These are phyloP conservation scores for Teratosphaeriaceae sp. DNA, from an alignment of 2,329 filamentous ascomycete species.

Conservation along the genomic window DNA sequence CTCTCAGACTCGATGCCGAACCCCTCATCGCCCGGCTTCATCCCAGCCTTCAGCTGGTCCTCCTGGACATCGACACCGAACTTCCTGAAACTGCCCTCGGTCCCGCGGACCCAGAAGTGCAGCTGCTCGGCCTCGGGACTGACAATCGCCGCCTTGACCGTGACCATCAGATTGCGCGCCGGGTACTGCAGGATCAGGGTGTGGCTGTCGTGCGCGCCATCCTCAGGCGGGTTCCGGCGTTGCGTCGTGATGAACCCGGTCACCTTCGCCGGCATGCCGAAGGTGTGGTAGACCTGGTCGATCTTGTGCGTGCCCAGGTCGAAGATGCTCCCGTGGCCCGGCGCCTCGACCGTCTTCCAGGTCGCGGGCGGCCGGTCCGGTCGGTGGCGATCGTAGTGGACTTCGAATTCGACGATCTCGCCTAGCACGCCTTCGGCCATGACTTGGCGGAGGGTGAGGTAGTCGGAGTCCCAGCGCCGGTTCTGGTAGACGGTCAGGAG, in stretches of 20 bases:
- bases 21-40: conserved; percentile 52
- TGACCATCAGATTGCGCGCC: conserved; percentile 49
- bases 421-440: conserved; percentile 56
- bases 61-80: conserved; percentile 66
- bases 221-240: conserved; percentile 45
- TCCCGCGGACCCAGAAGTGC: conserved; percentile 70
- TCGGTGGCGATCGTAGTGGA: conserved; percentile 72
- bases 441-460: conserved; percentile 60
- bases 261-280: conserved; percentile 61
- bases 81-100: conserved; percentile 69
- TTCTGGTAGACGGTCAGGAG: conserved; percentile 47
- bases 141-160: conserved; percentile 62
- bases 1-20: conserved; percentile 60
- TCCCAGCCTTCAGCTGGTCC: conserved; percentile 60
- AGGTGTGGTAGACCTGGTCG: conserved; percentile 65
- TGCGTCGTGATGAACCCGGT: conserved; percentile 64
- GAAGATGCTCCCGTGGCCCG: conserved; percentile 63
- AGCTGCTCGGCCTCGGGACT: conserved; percentile 64
- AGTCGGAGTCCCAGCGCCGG: conserved; percentile 72
- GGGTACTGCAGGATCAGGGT: conserved; percentile 62
- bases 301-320: conserved; percentile 71
- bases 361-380: conserved; percentile 44
- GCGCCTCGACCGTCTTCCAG: conserved; percentile 63
- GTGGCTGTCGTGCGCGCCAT: conserved; percentile 45
- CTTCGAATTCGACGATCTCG: conserved; percentile 69